phyloP scores from a whole-genome alignment of 176 grass and related monocot genomes.

The Oryza longistaminata region DNA sequence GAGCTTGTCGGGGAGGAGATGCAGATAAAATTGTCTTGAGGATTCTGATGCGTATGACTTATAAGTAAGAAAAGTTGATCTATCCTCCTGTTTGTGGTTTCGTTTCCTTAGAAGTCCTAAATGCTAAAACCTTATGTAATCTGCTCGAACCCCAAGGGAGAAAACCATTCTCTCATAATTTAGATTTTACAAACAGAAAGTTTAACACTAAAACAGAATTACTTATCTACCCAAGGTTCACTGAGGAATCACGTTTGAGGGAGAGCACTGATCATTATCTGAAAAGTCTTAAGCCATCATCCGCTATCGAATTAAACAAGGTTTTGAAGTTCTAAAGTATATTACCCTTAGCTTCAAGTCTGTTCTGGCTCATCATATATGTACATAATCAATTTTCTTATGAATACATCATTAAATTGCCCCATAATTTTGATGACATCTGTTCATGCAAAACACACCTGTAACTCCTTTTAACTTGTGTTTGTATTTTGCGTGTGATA shows the following conservation, averaged over 20 bases:
- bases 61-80: neutral
- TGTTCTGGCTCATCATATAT: neutral
- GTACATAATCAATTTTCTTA: neutral
- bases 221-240: neutral
- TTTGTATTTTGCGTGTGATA: neutral
- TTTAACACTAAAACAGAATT: neutral
- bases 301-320: neutral
- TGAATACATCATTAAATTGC: neutral
- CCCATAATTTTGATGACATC: neutral
- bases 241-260: neutral
- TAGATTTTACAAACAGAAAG: constrained; percentile 1
- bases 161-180: neutral
- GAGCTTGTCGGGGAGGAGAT: constrained; percentile 56
- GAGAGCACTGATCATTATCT: neutral
- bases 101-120: neutral
- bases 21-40: constrained; percentile 45
- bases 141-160: neutral
- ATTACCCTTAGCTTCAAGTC: neutral
- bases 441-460: neutral
- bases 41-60: neutral
- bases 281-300: neutral
- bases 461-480: neutral
- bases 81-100: neutral
- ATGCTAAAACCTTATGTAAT: neutral
- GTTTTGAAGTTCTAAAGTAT: neutral